These are phyloP conservation scores for Quercus glauca DNA, from an alignment of 306 rosid species.

Conservation along the genomic window DNA sequence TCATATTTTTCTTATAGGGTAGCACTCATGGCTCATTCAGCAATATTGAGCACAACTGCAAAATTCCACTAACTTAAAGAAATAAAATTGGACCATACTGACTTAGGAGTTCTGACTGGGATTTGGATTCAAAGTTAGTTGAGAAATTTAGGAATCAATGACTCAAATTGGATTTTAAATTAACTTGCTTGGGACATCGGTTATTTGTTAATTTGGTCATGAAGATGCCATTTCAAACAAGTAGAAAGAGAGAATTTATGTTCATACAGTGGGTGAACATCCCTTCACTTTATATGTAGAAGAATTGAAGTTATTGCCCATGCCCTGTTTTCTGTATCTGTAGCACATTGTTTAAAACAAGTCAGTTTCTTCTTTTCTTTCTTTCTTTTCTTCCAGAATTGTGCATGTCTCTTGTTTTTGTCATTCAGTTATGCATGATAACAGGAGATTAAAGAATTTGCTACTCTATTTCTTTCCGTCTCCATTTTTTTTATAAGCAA, in stretches of 20 bases:
- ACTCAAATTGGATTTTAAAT: too few species aligned
- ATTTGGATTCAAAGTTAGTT: too few species aligned
- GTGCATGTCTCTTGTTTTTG: slow-evolving; percentile 6
- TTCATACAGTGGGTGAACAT: slow-evolving; percentile 12
- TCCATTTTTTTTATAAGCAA: too few species aligned
- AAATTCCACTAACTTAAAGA: slow-evolving; percentile 1
- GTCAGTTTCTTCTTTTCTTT: background rate
- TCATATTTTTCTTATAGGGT: background rate
- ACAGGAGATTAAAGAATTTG: background rate
- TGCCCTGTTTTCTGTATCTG: background rate
- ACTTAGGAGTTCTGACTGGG: background rate
- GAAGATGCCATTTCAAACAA: background rate
- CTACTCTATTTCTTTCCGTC: background rate
- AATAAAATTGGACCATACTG: slow-evolving; percentile 8
- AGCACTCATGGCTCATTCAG: too few species aligned
- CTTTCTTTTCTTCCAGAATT: background rate
- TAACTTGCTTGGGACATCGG: too few species aligned
- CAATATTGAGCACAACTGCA: background rate
- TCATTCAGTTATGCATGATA: background rate
- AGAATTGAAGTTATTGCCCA: background rate
- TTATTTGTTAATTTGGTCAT: background rate
- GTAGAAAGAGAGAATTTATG: background rate
- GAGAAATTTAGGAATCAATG: too few species aligned
- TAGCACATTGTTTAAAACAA: background rate
- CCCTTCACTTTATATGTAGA: background rate